Base-by-base conservation (phyloP, 2,329 filamentous ascomycete species). In the Dothidotthia symphoricarpi region DNA sequence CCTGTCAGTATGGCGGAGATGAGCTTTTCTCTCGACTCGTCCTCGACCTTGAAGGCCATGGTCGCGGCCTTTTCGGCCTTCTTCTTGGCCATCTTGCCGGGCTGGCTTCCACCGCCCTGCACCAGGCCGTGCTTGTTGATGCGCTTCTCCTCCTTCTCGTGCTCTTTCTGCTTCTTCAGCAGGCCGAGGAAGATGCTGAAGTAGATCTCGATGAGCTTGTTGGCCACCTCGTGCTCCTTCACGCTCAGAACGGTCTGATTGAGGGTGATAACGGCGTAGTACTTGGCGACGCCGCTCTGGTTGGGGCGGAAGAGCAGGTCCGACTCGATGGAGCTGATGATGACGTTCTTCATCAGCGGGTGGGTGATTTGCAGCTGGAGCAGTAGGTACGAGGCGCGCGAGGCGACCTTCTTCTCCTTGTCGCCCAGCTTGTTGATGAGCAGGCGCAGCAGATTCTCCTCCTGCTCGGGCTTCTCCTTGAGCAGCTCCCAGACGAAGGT, bases 371-470 rank as follows among this genome's bases (percentile, higher is more conserved):
- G 81, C 6, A 98, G 75, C 63, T 98, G 93, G 35, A 98, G 75
- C n/a, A 98, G 75, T 29, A 97, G 77, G 67, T 95, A 95, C 0
- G 93, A 97, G 2, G 91, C 85, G 43, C 90, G 82, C 3, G 93
- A 98, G 1, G 93, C 85, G 56, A 98, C 94, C 69, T 97, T 98
- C 64, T 89, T 89, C 51, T 95, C 88, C 29, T 86, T 87, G 63
- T 98, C 93, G 55, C 94, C 91, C 16, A 98, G 80, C 69, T 98
- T 98, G 74, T 97, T 97, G 53, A 98, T 88, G 41, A 98, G 72
- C 39, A 98, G 74, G 36, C 91, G 83, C 44, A 98, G 74, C 47
- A 98, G 72, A 64, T 98, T 98, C 38, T 91, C 85, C 67, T 98
- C 93, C 63, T 98, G 93, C 67, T 98, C 93, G 0, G 93, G 91